Conservation (phyloP, 2,329 filamentous ascomycete species). For the Aspergillus neoniger region DNA sequence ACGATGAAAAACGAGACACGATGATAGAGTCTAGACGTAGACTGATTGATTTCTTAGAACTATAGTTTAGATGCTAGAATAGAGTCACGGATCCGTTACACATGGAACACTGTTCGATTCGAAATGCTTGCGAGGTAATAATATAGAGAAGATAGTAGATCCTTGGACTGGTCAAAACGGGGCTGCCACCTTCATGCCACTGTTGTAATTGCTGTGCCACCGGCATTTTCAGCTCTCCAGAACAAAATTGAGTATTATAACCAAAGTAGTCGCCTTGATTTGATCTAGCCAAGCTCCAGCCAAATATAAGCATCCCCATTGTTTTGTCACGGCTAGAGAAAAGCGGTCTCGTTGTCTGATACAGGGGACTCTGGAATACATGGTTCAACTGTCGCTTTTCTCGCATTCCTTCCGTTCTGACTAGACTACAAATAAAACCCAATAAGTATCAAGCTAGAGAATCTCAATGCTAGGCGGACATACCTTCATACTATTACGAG, state of each 20-base stretch:
- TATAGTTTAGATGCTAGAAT: neutral
- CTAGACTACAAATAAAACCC: neutral
- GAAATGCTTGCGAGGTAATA: neutral
- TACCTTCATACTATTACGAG: neutral
- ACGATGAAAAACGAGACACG: slow-evolving; percentile 31
- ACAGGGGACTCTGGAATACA: too few relatives aligned
- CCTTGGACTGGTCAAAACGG: too few relatives aligned
- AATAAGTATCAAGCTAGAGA: neutral
- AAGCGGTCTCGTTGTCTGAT: neutral
- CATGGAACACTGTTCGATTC: too few relatives aligned
- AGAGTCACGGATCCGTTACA: neutral
- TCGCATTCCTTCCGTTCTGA: neutral
- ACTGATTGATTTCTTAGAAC: neutral
- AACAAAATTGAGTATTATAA: too few relatives aligned
- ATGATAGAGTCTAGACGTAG: neutral
- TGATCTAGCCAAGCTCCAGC: too few relatives aligned
- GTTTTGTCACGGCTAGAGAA: neutral
- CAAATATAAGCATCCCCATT: too few relatives aligned
- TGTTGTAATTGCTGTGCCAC: too few relatives aligned
- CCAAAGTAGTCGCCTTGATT: too few relatives aligned
- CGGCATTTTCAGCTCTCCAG: too few relatives aligned
- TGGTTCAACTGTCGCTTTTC: too few relatives aligned
- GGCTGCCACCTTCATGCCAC: too few relatives aligned
- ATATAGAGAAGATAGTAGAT: too few relatives aligned
- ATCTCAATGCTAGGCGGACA: neutral